Evolutionary conservation across 2,329 filamentous ascomycete species (phyloP), one percentile per base, ranked within the genome.

Genomic region (Capronia epimyces): DNA sequence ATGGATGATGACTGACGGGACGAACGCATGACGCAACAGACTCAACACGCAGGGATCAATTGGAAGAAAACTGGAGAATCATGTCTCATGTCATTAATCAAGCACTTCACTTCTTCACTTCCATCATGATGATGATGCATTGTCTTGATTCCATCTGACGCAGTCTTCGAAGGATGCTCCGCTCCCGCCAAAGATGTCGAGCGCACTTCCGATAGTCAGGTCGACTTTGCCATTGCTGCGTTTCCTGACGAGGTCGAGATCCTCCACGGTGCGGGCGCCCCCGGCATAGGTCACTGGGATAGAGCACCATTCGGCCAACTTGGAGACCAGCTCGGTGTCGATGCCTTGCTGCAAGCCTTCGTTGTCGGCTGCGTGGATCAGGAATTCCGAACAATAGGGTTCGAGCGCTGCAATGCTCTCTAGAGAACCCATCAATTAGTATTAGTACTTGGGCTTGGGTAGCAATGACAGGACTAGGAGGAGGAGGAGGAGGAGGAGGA

Each of bases 211-310:
- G 65, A 97, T 97, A 0, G 93, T 98, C 62, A 98, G 74, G 66
- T 98, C 90, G 18, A 97, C 84, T 66, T 83, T 88, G 22, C 89
- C 89, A 29, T 71, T 68, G 67, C 91, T 96, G 58, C 95, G 73
- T 36, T 71, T 70, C 71, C 89, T 86, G 8, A 98, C 93, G 29
- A 82, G 76, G 52, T 93, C 87, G 22, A 98, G 71, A 64, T 98
- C 93, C 41, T 83, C 78, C 31, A 97, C 71, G 62, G 82, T 83
- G 48, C 88, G 80, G 34, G 89, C 93, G n/a, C 93, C 93, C 20
- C 93, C 93, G 4, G 93, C 93, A 71, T 98, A 98, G 1, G 93
- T 98, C 13, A 97, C 87, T 1, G 93, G 93, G 60, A 95, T 91
- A 32, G 75, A 83, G 66, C 89, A 95, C 89, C 93, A 97, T 59